A percentile compares a stretch with the other conserved stretches of the same genome.
Evolutionary conservation across 2,329 filamentous ascomycete species (phyloP).

Genomic region (Cryphonectria carpinicola): DNA sequence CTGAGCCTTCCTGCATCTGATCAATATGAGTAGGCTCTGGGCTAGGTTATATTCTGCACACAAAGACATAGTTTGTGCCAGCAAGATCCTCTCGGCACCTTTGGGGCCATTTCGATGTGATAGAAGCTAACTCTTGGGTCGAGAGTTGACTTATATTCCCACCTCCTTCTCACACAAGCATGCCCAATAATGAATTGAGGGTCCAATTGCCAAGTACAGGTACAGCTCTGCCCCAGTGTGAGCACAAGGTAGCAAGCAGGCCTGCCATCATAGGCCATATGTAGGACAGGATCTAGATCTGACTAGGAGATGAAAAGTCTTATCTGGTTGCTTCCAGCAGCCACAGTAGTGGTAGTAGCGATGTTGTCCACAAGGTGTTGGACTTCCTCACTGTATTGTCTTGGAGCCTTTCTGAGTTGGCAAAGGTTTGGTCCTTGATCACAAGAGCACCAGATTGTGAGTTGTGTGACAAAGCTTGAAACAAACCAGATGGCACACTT

Average conservation of each 20-base stretch:
- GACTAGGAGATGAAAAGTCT: not conserved
- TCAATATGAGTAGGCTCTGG: not conserved
- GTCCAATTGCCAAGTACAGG: not conserved
- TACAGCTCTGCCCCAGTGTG: not conserved
- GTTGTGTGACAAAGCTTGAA: slow-evolving; percentile 22
- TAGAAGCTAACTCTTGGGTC: not conserved
- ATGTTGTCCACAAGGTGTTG: not conserved
- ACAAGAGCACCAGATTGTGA: slow-evolving; percentile 9
- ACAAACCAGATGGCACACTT: slow-evolving; percentile 7
- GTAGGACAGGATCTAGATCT: not conserved
- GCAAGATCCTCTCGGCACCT: not conserved
- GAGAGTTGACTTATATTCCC: not conserved
- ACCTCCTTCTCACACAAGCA: not conserved
- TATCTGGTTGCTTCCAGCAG: not conserved
- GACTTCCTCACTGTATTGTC: not conserved
- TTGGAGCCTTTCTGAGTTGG: not conserved
- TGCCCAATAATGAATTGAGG: not conserved
- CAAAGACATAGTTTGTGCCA: not conserved
- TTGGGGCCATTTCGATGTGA: not conserved
- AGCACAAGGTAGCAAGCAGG: not conserved
- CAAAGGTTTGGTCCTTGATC: not conserved
- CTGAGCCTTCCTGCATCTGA: not conserved
- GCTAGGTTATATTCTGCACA: not conserved
- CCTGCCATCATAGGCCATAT: not conserved
- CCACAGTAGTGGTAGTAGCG: not conserved